A percentile compares a stretch with the other conserved stretches of the same genome.
Conservation (phyloP, 2,329 filamentous ascomycete species). For the Talaromyces funiculosus region DNA sequence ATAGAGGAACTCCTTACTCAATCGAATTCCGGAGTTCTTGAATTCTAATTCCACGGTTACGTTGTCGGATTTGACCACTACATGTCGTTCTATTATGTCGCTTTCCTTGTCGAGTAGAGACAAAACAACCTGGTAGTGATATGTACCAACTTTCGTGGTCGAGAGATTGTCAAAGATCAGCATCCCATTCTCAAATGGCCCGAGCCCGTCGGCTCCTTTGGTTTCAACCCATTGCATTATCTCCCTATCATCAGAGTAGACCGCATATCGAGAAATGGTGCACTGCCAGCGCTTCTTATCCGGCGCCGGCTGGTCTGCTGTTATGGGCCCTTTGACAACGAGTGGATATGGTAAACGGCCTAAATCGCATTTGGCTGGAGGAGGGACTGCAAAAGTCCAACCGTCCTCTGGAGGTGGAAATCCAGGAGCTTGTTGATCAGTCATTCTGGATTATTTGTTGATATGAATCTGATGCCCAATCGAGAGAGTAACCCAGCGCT, state of each 20-base stretch:
- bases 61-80: background rate
- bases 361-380: background rate
- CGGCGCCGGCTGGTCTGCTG: background rate
- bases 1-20: background rate
- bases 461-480: background rate
- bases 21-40: background rate
- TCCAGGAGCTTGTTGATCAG: background rate
- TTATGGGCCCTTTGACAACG: background rate
- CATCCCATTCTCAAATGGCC: background rate
- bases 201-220: background rate
- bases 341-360: background rate
- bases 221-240: background rate
- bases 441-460: background rate
- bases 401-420: background rate
- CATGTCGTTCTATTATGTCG: background rate
- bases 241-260: background rate
- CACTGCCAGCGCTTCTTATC: background rate
- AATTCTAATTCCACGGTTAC: background rate
- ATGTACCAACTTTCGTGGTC: background rate
- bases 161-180: background rate
- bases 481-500: background rate
- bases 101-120: background rate
- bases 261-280: background rate
- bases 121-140: background rate
- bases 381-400: background rate